Conservation (phyloP, 768 basidiomycete species). For the Phallus indusiatus region DNA sequence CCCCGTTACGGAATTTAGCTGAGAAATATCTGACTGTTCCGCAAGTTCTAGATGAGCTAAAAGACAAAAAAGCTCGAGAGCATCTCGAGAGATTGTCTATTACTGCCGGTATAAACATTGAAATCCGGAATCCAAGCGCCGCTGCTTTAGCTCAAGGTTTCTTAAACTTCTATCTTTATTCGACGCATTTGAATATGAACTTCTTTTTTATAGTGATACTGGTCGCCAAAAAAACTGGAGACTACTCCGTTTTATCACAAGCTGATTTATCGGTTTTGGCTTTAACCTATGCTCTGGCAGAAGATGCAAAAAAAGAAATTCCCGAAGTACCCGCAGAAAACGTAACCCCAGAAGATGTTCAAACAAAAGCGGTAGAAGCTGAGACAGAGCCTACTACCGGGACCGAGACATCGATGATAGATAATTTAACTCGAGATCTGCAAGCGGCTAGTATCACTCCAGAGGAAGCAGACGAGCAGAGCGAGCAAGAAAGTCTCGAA, state of each 20-base stretch:
- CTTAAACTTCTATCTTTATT: too few relatives aligned
- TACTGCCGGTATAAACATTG: constrained; percentile 65
- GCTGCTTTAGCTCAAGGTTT: constrained; percentile 41
- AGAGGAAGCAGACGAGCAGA: not conserved
- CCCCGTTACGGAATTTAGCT: constrained; percentile 84
- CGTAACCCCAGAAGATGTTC: too few relatives aligned
- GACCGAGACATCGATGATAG: not conserved
- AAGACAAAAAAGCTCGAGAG: constrained; percentile 79
- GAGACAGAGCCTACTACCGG: not conserved
- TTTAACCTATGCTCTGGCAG: constrained; percentile 70
- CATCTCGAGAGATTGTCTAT: constrained; percentile 76
- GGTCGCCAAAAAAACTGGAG: constrained; percentile 92
- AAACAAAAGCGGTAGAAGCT: too few relatives aligned
- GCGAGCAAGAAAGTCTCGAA: constrained; percentile 1
- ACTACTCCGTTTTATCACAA: constrained; percentile 85
- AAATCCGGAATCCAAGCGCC: constrained; percentile 61
- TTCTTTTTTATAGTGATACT: constrained; percentile 65
- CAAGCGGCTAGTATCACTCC: not conserved
- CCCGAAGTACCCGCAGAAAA: too few relatives aligned
- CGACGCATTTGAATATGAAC: too few relatives aligned
- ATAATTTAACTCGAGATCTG: not conserved
- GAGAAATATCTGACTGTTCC: constrained; percentile 81
- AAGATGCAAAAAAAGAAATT: constrained; percentile 39
- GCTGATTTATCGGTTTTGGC: constrained; percentile 89
- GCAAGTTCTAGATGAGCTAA: constrained; percentile 82